phyloP scores from a whole-genome alignment of 768 basidiomycete genomes.

The Tremella fuciformis region DNA sequence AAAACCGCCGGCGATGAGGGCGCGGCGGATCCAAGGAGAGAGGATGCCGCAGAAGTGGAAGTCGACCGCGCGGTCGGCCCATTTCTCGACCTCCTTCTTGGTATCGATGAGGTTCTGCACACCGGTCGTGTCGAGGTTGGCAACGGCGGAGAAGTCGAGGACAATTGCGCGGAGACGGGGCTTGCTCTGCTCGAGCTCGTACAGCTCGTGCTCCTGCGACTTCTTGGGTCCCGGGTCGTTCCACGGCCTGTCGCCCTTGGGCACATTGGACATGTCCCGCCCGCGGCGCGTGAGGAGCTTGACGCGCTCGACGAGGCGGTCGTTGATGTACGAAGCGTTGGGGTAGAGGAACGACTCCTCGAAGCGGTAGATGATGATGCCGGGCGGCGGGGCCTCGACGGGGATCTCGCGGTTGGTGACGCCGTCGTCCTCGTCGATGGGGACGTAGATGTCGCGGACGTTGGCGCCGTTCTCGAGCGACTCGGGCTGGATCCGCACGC shows the following conservation, averaged over 20 bases:
- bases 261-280: constrained; percentile 65
- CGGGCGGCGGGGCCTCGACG: constrained; percentile 74
- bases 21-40: constrained; percentile 90
- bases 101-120: constrained; percentile 88
- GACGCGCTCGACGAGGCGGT: constrained; percentile 73
- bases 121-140: constrained; percentile 86
- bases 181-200: constrained; percentile 56
- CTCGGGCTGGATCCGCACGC: constrained; percentile 58
- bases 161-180: constrained; percentile 81
- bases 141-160: constrained; percentile 81
- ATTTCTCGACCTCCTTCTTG: constrained; percentile 79
- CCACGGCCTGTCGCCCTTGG: constrained; percentile 77
- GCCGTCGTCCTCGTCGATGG: constrained; percentile 57
- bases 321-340: constrained; percentile 59
- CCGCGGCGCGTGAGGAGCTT: constrained; percentile 73
- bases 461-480: constrained; percentile 45
- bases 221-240: constrained; percentile 79
- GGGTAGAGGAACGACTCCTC: constrained; percentile 76
- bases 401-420: constrained; percentile 68
- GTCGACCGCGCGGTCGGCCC: constrained; percentile 68
- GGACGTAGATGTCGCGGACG: constrained; percentile 77
- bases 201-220: constrained; percentile 56
- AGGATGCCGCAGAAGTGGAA: constrained; percentile 93
- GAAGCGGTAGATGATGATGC: constrained; percentile 84
- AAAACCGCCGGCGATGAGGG: constrained; percentile 75